A percentile compares a stretch with the other conserved stretches of the same genome.
These are phyloP conservation scores for Quercus alba DNA, from an alignment of 306 rosid genomes.

Conservation along the genomic window DNA sequence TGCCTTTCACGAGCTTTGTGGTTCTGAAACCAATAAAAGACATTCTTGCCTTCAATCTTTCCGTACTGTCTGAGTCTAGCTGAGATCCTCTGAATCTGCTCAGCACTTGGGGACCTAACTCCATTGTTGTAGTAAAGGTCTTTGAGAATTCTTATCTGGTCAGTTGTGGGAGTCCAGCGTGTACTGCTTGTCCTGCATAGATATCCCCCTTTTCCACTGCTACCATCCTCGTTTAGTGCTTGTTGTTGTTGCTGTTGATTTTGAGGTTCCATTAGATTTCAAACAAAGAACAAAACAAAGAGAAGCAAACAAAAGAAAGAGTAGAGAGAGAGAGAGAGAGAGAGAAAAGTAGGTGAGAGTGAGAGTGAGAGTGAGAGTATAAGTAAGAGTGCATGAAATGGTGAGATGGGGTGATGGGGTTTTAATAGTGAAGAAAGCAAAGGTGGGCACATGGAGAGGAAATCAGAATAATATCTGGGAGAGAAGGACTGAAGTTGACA, in stretches of 20 bases:
- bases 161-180: slow-evolving; percentile 91
- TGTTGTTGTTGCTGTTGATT: slow-evolving; percentile 4
- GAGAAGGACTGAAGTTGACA: slow-evolving; percentile 94
- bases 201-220: slow-evolving; percentile 46
- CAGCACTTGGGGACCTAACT: slow-evolving; percentile 84
- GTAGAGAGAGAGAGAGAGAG: background rate
- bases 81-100: slow-evolving; percentile 97
- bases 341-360: slow-evolving; percentile 13
- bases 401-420: slow-evolving; percentile 16
- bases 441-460: slow-evolving; percentile 48
- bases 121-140: slow-evolving; percentile 97
- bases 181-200: slow-evolving; percentile 84
- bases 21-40: slow-evolving; percentile 94
- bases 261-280: slow-evolving; percentile 34
- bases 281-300: slow-evolving; percentile 24
- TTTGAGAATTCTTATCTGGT: slow-evolving; percentile 88
- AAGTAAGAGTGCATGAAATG: slow-evolving; percentile 24
- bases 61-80: slow-evolving; percentile 90
- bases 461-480: slow-evolving; percentile 75
- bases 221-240: slow-evolving; percentile 30
- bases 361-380: slow-evolving; percentile 3
- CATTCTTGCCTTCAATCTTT: slow-evolving; percentile 94
- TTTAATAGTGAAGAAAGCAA: slow-evolving; percentile 12
- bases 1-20: slow-evolving; percentile 99
- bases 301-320: background rate